Evolutionary conservation across 495 filamentous ascomycete species (phyloP), one percentile per base, ranked within the genome.

Genomic region (Evansstolkia leycettana): DNA sequence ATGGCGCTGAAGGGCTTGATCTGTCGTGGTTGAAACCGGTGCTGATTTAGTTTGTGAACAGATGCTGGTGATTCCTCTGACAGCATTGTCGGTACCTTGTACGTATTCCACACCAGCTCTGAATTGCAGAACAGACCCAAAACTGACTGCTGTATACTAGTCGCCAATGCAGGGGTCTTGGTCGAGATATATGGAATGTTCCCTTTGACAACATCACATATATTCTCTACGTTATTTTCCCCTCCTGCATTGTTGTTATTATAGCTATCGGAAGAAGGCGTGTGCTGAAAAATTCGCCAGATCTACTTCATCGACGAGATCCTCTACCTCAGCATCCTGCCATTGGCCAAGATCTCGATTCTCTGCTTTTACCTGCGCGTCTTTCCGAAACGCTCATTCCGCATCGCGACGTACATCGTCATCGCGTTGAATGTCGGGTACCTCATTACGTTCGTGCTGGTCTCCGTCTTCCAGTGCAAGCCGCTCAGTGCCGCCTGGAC

Each of bases 121-220:
- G 9, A 4, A 15, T 17, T 2, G 5, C 29, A 7, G 17, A 9
- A 16, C 2, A 8, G 5, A 5, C 15, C 12, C 12, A 2, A 15
- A 0, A 19, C 28, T 40, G 11, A 42, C 14, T 7, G 2, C 20
- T 28, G 3, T 9, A 20, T 32, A 15, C 31, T 26, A 62, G 56
- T 58, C 46, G 56, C 56, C n/a, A 32, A 56, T 15, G 4, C 5
- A 34, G 47, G 25, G 67, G 69, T 6, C 43, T 65, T 8, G 62
- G 67, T 1, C 55, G 40, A 25, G 64, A 72, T 38, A 58, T 69
- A 19, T 72, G 65, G 65, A 52, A 56, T 8, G 44, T 72, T 13
- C 54, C 62, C 1, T 58, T 57, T 17, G 45, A 62, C n/a, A 53
- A 70, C 28, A 56, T 72, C 33, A 67, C 62, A 5, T 34, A 38